phyloP scores from a whole-genome alignment of 2,329 filamentous ascomycete species.

The Epichloe bromicola region DNA sequence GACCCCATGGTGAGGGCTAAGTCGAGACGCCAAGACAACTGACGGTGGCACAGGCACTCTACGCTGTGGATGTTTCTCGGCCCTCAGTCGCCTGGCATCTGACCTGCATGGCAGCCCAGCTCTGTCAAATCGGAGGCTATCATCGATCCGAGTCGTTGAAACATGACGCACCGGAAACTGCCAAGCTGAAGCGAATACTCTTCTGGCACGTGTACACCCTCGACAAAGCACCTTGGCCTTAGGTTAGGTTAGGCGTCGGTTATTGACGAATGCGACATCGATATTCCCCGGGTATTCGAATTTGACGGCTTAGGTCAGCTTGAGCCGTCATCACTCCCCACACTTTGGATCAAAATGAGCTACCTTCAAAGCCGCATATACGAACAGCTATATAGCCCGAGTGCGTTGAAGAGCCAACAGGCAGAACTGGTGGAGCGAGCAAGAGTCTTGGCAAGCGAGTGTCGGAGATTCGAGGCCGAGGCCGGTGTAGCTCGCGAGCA shows the following conservation, averaged over 20 bases:
- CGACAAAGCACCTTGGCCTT: slow-evolving; percentile 43
- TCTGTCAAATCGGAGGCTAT: slow-evolving; percentile 51
- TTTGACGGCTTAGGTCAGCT: slow-evolving; percentile 27
- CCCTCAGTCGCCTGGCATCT: slow-evolving; percentile 54
- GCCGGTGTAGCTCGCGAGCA: slow-evolving; percentile 22
- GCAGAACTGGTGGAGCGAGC: slow-evolving; percentile 28
- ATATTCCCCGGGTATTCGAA: slow-evolving; percentile 27
- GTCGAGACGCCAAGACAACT: neutral
- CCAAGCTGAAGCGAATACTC: slow-evolving; percentile 26
- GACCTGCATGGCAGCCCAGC: slow-evolving; percentile 41
- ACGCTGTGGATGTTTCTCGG: slow-evolving; percentile 48
- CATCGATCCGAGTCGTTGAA: slow-evolving; percentile 31
- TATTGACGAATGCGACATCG: slow-evolving; percentile 48
- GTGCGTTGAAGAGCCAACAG: slow-evolving; percentile 27
- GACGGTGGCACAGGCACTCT: slow-evolving; percentile 33
- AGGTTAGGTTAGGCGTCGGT: slow-evolving; percentile 44
- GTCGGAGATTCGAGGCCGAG: slow-evolving; percentile 23
- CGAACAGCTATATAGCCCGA: slow-evolving; percentile 40
- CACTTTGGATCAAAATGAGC: slow-evolving; percentile 41
- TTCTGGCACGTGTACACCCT: slow-evolving; percentile 43
- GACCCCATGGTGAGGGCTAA: neutral
- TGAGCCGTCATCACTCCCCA: slow-evolving; percentile 27
- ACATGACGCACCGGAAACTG: slow-evolving; percentile 18
- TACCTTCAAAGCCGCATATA: slow-evolving; percentile 47
- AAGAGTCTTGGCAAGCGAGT: slow-evolving; percentile 24